phyloP scores from a whole-genome alignment of 2,329 filamentous ascomycete genomes.

The Colletotrichum sp. region DNA sequence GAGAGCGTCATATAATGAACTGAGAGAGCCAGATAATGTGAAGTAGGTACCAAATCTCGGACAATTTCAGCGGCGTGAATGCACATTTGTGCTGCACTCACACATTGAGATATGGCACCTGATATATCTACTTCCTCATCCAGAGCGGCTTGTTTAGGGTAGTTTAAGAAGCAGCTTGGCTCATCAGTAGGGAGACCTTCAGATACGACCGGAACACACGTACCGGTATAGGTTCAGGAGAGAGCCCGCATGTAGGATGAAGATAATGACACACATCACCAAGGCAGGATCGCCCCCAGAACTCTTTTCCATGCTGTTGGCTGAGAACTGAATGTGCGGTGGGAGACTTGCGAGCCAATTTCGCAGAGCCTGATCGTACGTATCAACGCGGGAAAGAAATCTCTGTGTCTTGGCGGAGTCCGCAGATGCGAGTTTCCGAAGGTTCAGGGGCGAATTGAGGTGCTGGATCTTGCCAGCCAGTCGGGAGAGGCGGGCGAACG shows the following conservation, averaged over 20 bases:
- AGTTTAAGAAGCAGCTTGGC: not conserved
- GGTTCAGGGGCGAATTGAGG: not conserved
- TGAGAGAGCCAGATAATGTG: not conserved
- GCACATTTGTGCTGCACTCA: not conserved
- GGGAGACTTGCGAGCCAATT: conserved; percentile 26
- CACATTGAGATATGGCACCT: not conserved
- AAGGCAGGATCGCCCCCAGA: not conserved
- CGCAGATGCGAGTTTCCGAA: not conserved
- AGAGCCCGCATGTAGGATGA: not conserved
- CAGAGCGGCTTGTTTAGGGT: not conserved
- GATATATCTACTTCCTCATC: not conserved
- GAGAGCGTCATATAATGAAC: not conserved
- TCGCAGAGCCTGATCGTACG: conserved; percentile 22
- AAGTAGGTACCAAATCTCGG: not conserved
- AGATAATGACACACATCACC: not conserved
- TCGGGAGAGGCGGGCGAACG: not conserved
- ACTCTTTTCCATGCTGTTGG: conserved; percentile 13
- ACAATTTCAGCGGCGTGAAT: not conserved
- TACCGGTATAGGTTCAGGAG: not conserved
- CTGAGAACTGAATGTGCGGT: conserved; percentile 30
- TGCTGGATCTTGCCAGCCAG: not conserved
- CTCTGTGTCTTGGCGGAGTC: not conserved
- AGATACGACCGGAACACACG: not conserved
- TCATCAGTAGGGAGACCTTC: not conserved
- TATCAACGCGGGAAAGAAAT: conserved; percentile 3